Percentiles rank a stretch among this genome's conserved stretches.
Evolutionary conservation across 2,329 filamentous ascomycete species (phyloP).

Genomic region (Neofusicoccum sp.): DNA sequence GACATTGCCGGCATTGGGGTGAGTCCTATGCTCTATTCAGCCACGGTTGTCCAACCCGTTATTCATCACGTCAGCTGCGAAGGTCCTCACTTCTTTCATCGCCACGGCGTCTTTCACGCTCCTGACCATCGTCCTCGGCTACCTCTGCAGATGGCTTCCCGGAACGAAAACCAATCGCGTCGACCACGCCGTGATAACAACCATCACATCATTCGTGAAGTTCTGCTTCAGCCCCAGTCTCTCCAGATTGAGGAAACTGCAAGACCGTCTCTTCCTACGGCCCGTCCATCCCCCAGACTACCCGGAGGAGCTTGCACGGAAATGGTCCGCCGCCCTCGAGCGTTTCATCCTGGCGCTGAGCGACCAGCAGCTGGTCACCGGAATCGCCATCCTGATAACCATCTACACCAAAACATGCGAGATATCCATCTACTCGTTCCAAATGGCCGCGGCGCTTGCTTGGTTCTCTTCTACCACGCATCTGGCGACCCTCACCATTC

Average conservation of each 20-base stretch:
- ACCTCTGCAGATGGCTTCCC: constrained; percentile 1
- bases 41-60: background rate
- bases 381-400: constrained; percentile 25
- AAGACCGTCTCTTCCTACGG: background rate
- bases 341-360: constrained; percentile 30
- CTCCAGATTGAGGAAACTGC: background rate
- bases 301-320: background rate
- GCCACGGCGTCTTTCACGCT: constrained; percentile 2
- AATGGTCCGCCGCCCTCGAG: constrained; percentile 2
- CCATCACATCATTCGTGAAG: background rate
- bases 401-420: constrained; percentile 27
- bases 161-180: background rate
- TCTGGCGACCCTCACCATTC: constrained; percentile 23
- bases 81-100: constrained; percentile 7
- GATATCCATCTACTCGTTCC: constrained; percentile 27
- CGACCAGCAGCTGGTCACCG: constrained; percentile 29
- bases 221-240: constrained; percentile 6
- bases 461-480: constrained; percentile 29
- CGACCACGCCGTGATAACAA: background rate
- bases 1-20: constrained; percentile 9
- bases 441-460: constrained; percentile 23
- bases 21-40: background rate
- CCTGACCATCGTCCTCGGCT: background rate
- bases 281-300: background rate
- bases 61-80: background rate